These are phyloP conservation scores for Dichomitus squalens DNA, from an alignment of 1,284 basidiomycete genomes.

Conservation along the genomic window DNA sequence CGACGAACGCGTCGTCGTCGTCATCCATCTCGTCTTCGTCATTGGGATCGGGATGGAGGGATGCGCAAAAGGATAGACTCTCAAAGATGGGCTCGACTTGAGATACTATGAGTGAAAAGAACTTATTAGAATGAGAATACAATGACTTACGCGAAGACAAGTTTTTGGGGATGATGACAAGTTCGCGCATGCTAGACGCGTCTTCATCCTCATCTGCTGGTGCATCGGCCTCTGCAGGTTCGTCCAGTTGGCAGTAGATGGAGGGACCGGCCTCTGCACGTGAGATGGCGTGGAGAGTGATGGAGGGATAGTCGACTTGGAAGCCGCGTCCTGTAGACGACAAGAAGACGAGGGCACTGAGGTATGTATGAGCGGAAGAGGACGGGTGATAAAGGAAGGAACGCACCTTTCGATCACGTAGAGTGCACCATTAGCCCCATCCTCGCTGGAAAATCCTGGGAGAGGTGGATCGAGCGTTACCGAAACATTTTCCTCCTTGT, in stretches of 20 bases:
- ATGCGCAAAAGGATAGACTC: constrained; percentile 85
- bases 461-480: constrained; percentile 70
- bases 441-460: constrained; percentile 52
- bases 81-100: constrained; percentile 89
- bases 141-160: constrained; percentile 64
- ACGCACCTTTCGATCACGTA: constrained; percentile 83
- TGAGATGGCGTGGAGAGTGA: constrained; percentile 89
- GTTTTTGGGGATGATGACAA: constrained; percentile 70
- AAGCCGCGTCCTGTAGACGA: constrained; percentile 71
- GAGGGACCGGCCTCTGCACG: constrained; percentile 65
- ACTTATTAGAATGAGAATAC: too few relatives aligned
- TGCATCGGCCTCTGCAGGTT: constrained; percentile 41
- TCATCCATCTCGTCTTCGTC: constrained; percentile 41
- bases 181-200: constrained; percentile 69
- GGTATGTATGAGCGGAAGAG: not conserved
- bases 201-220: constrained; percentile 47
- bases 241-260: constrained; percentile 90
- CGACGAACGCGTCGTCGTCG: constrained; percentile 58
- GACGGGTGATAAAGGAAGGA: constrained; percentile 11
- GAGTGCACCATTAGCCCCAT: constrained; percentile 61
- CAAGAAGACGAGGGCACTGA: constrained; percentile 78
- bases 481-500: constrained; percentile 70
- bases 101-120: too few relatives aligned
- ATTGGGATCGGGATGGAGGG: constrained; percentile 83
- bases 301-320: constrained; percentile 79